phyloP scores from a whole-genome alignment of 768 basidiomycete species.

The Suillus spraguei region DNA sequence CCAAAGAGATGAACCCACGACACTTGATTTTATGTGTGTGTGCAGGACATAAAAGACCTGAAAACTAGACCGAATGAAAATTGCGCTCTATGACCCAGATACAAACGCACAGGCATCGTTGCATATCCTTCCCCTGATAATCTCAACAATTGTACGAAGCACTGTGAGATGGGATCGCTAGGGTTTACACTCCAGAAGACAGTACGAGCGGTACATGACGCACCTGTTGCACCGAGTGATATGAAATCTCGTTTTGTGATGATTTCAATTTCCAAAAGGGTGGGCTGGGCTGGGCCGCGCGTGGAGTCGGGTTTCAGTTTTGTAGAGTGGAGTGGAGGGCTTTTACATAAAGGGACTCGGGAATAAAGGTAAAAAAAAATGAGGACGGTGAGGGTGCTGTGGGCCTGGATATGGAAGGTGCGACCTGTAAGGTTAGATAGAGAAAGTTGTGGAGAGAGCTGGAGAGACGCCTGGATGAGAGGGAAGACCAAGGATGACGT shows the following conservation, averaged over 20 bases:
- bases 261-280: conserved; percentile 38
- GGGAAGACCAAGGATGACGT: no score
- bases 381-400: conserved; percentile 11
- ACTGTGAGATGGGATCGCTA: no score
- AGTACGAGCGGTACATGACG: conserved; percentile 67
- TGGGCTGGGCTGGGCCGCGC: conserved; percentile 41
- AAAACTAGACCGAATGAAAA: no score
- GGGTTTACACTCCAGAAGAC: no score
- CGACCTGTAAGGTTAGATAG: no score
- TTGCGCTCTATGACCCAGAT: no score
- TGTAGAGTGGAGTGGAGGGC: conserved; percentile 48
- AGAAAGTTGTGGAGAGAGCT: no score
- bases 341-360: conserved; percentile 44
- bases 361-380: conserved; percentile 35
- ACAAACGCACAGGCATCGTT: no score
- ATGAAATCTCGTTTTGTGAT: conserved; percentile 34
- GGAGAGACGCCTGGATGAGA: no score
- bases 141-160: no score
- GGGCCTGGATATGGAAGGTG: no score
- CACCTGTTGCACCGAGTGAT: conserved; percentile 59
- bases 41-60: conserved; percentile 53
- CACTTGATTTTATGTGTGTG: conserved; percentile 57
- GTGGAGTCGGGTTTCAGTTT: conserved; percentile 44
- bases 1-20: conserved; percentile 49
- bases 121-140: no score